Evolutionary conservation across 805 yeast genomes (phyloP), one percentile per base, ranked within the genome.

Genomic region (Ascoidea asiatica): DNA sequence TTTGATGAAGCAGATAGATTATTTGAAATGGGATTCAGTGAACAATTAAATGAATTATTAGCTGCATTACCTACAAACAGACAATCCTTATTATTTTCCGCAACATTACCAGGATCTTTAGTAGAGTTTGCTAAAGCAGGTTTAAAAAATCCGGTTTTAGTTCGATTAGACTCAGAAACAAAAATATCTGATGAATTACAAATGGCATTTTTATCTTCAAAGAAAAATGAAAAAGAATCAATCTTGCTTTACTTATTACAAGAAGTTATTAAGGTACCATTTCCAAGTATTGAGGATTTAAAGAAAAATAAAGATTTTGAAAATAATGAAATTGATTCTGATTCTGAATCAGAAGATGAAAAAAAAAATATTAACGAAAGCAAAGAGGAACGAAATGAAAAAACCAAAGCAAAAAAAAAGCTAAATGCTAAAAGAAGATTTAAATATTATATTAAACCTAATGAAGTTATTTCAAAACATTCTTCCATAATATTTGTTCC

Each of bases 91-190:
- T 69, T 92, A 52, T 92, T 92, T 53, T 85, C 95, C 37, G 99
- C 99, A 1, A 92, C 99, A 0, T 72, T 92, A 44, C 99, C 99
- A 7, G 77, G 81, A 48, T 77, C 90, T 0, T 72, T 92, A 53
- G 96, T 92, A 21, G 97, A 90, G 55, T 92, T 92, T 66, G 98
- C 98, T 43, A 88, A 89, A 58, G 97, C 97, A 4, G 99, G 99
- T 5, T 70, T 92, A 42, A 73, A 80, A 2, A 90, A 88, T 56
- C 98, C 99, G 0, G 88, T 86, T 17, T 73, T 92, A 46, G 95
- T 92, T 17, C 74, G 98, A 55, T 67, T 92, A 48, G 99, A 92
- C 66, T 81, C 96, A 3, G 99, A 92, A 55, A 68, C 88, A 8
- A 92, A 89, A 56, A 76, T 92, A 35, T 82, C 95, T 1, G 96